Evolutionary conservation across 257 asterid species (phyloP).

Genomic region (Gentiana straminea): DNA sequence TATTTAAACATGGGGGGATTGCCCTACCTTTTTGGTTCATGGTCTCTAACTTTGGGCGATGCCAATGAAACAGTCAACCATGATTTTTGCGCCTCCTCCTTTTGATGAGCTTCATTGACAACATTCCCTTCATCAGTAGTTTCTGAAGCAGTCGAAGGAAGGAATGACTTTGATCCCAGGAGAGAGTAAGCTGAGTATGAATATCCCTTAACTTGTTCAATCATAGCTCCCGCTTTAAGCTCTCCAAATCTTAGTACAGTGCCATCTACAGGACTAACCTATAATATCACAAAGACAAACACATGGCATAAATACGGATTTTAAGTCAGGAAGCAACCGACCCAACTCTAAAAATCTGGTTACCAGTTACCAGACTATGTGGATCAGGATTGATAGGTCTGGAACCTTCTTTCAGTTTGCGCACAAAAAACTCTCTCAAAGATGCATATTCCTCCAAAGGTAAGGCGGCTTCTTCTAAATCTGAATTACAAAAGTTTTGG

Average conservation of each 20-base stretch:
- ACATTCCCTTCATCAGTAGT: slow-evolving; percentile 28
- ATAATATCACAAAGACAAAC: slow-evolving; percentile 13
- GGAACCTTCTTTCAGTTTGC: slow-evolving; percentile 66
- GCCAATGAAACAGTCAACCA: slow-evolving; percentile 92
- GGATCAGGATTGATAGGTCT: slow-evolving; percentile 70
- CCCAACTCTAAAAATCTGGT: slow-evolving; percentile 23
- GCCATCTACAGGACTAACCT: slow-evolving; percentile 98
- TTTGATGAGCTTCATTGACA: slow-evolving; percentile 20
- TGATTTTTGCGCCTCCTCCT: slow-evolving; percentile 42
- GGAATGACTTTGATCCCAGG: slow-evolving; percentile 64
- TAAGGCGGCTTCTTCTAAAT: slow-evolving; percentile 69
- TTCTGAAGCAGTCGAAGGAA: slow-evolving; percentile 41
- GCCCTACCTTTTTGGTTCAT: slow-evolving; percentile 44
- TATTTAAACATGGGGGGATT: not conserved
- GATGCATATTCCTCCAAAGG: slow-evolving; percentile 88
- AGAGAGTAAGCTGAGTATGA: slow-evolving; percentile 79
- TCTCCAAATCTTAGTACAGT: slow-evolving; percentile 73
- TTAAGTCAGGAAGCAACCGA: slow-evolving; percentile 5
- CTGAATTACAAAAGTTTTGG: slow-evolving; percentile 25
- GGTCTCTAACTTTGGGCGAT: slow-evolving; percentile 77
- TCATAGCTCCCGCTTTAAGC: slow-evolving; percentile 82
- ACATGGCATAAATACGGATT: slow-evolving; percentile 4
- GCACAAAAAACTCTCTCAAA: slow-evolving; percentile 67
- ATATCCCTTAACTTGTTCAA: slow-evolving; percentile 95
- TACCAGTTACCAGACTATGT: slow-evolving; percentile 94